Percentiles rank a stretch among this genome's conserved stretches.
Conservation (phyloP, 2,329 filamentous ascomycete species). For the Arthrobotrys entomopaga region DNA sequence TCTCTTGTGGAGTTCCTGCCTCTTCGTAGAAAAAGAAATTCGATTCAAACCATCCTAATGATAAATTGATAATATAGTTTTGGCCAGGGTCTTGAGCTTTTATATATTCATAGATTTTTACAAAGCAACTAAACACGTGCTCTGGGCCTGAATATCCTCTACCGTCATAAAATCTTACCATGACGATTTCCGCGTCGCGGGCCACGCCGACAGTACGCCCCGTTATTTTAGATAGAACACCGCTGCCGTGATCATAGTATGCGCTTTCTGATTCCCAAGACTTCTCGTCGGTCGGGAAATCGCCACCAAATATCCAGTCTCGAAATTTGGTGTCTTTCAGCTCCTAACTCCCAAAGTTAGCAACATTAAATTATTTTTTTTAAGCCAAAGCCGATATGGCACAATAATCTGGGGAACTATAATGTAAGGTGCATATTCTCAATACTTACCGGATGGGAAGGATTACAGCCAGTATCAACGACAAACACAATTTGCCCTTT, state of each 20-base stretch:
- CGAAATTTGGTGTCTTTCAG: neutral
- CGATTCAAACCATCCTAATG: neutral
- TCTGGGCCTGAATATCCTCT: neutral
- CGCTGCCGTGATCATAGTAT: neutral
- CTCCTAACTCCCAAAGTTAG: neutral
- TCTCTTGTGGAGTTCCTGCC: neutral
- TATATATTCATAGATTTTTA: slow-evolving; percentile 15
- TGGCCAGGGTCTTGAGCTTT: neutral
- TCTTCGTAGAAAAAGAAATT: neutral
- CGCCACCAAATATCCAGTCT: slow-evolving; percentile 12
- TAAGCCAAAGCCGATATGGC: neutral
- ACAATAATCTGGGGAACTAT: neutral
- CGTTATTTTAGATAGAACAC: neutral
- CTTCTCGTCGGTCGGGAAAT: neutral
- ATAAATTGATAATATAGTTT: slow-evolving; percentile 24
- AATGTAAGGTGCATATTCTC: neutral
- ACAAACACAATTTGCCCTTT: slow-evolving; percentile 13
- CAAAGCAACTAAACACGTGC: neutral
- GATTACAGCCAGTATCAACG: slow-evolving; percentile 8
- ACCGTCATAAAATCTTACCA: neutral
- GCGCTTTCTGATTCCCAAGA: neutral
- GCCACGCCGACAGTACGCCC: neutral
- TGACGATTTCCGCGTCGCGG: neutral
- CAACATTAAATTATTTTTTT: neutral
- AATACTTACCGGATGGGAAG: slow-evolving; percentile 5